phyloP scores from a whole-genome alignment of 1,284 basidiomycete species.

The Microbotryomycetes sp. region DNA sequence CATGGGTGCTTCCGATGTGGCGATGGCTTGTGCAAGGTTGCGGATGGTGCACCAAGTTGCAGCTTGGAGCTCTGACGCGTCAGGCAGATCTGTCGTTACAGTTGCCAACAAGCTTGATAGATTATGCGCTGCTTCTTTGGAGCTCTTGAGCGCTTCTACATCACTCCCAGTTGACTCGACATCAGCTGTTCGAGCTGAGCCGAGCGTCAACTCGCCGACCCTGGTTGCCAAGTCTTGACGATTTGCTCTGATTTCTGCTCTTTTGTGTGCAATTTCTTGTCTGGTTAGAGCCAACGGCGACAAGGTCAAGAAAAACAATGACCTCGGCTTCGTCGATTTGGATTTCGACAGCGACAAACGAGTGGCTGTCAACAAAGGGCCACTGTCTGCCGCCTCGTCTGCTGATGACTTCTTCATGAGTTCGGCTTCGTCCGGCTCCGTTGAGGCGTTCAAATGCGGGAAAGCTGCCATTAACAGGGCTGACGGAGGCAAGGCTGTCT shows the following conservation, averaged over 20 bases:
- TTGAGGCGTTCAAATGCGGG: slow-evolving; percentile 31
- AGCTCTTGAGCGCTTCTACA: not conserved
- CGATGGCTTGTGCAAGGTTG: not conserved
- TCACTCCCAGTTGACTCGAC: not conserved
- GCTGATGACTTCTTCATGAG: not conserved
- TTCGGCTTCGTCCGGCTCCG: slow-evolving; percentile 7
- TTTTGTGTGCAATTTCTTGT: slow-evolving; percentile 33
- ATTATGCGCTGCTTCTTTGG: not conserved
- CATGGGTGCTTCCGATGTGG: slow-evolving; percentile 2
- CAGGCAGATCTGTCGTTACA: not conserved
- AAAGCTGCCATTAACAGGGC: slow-evolving; percentile 36
- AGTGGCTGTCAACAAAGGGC: not conserved
- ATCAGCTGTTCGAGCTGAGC: not conserved
- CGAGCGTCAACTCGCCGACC: slow-evolving; percentile 32
- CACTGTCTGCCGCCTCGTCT: not conserved
- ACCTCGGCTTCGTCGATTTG: slow-evolving; percentile 8
- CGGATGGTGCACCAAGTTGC: not conserved
- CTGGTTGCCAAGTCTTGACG: slow-evolving; percentile 24
- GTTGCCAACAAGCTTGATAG: not conserved
- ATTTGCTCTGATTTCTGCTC: slow-evolving; percentile 15
- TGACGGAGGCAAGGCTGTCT: slow-evolving; percentile 31
- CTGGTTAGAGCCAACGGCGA: slow-evolving; percentile 34
- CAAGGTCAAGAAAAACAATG: slow-evolving; percentile 33
- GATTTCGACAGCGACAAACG: not conserved
- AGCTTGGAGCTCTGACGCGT: not conserved